Evolutionary conservation across 1,284 basidiomycete genomes (phyloP), one percentile per base, ranked within the genome.

Genomic region (Grifola frondosa): DNA sequence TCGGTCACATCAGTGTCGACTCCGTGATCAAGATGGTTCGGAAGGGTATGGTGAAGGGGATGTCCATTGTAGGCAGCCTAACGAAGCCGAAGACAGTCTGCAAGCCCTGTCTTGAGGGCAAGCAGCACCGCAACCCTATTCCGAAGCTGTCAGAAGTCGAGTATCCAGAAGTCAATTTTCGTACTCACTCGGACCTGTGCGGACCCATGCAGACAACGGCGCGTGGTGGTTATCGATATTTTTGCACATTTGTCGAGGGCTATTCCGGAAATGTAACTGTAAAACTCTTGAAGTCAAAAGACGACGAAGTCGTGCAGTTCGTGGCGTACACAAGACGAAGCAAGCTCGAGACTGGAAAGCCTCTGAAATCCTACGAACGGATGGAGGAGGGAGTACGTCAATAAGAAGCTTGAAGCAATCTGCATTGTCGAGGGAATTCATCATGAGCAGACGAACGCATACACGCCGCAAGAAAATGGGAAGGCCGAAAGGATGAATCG

Each of bases 341-440:
- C 17, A 40, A 49, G 22, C 35, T 40, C 66, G 3, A 70, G 76
- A 42, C 50, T 10, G 48, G 40, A 11, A 5, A 74, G 73, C 58
- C 75, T 12, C 30, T 50, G 17, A 86, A 10, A 60, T 21, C 19
- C 30, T 44, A 12, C 42, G 40, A 8, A 33, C 42, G 32, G 29
- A 45, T 30, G 20, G 31, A 17, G 48, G 51, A 12, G 44, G 51
- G 47, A 52, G 34, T 50, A 46, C 35, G 30, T 31, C 17, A 47
- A 40, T 11, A 34, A 33, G 16, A 21, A 33, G 7, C 38, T 49
- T 24, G 35, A 31, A 3, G 36, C 16, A 4, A 43, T 45, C 36
- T 34, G 44, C n/a, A 29, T 7, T 6, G 15, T 5, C 1, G 34
- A 44, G 12, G 54, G 57, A 1, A 54, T 54, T 21, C 29, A 46